Evolutionary conservation across 108 stramenopile species (phyloP).

Genomic region (Asterionellopsis glacialis): DNA sequence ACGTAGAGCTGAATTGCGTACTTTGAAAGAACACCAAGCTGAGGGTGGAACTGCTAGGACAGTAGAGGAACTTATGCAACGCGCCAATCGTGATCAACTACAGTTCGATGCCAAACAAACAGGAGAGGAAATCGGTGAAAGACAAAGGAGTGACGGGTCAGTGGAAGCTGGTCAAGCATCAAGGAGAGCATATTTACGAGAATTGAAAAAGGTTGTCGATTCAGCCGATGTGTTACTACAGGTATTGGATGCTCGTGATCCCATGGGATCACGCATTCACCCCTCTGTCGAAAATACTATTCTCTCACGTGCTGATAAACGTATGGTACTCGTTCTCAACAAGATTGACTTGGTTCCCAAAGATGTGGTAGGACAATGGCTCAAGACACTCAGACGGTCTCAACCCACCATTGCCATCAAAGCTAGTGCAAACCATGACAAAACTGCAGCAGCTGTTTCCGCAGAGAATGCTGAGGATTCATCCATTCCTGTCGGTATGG

Average conservation of each 20-base stretch:
- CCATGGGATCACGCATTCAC: slow-evolving; percentile 88
- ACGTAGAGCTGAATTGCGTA: slow-evolving; percentile 37
- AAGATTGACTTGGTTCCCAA: slow-evolving; percentile 98
- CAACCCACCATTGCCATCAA: slow-evolving; percentile 96
- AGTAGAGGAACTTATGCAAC: slow-evolving; percentile 30
- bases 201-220: slow-evolving; percentile 95
- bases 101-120: slow-evolving; percentile 1
- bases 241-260: slow-evolving; percentile 98
- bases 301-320: slow-evolving; percentile 81
- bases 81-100: slow-evolving; percentile 25
- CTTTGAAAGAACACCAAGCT: slow-evolving; percentile 39
- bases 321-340: slow-evolving; percentile 97
- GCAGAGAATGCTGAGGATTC: slow-evolving; percentile 42
- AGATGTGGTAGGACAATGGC: slow-evolving; percentile 89
- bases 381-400: slow-evolving; percentile 77
- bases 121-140: background rate
- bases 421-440: slow-evolving; percentile 46
- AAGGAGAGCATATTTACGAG: slow-evolving; percentile 86
- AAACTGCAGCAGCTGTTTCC: slow-evolving; percentile 33
- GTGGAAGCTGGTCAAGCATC: slow-evolving; percentile 56
- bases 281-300: slow-evolving; percentile 87
- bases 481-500: slow-evolving; percentile 85
- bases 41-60: slow-evolving; percentile 46
- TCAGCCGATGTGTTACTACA: slow-evolving; percentile 94
- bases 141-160: slow-evolving; percentile 29